These are phyloP conservation scores for Xylariaceae sp. DNA, from an alignment of 2,329 filamentous ascomycete species.

Conservation along the genomic window DNA sequence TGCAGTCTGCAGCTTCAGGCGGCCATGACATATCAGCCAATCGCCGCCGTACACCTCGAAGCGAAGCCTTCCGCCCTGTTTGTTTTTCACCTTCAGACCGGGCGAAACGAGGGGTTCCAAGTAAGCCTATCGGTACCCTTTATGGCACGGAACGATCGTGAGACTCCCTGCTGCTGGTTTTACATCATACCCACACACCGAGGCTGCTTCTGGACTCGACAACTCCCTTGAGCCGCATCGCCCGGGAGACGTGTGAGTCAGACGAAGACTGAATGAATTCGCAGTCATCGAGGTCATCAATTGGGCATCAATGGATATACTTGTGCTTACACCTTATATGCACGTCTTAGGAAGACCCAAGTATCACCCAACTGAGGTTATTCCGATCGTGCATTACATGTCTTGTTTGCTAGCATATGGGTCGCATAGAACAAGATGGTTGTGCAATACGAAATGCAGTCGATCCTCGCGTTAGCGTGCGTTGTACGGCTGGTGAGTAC, in stretches of 20 bases:
- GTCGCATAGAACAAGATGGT: constrained; percentile 5
- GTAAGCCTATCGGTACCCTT: constrained; percentile 8
- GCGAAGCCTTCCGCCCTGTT: constrained; percentile 21
- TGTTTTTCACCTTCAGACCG: constrained; percentile 23
- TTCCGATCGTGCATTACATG: constrained; percentile 1
- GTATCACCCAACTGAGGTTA: constrained; percentile 12
- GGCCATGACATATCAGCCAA: constrained; percentile 10
- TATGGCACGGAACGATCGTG: constrained; percentile 7
- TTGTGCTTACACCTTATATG: constrained; percentile 4
- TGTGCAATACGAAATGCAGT: constrained; percentile 4
- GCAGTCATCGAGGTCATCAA: not conserved
- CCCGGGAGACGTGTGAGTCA: constrained; percentile 13
- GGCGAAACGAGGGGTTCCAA: constrained; percentile 4
- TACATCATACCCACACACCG: constrained; percentile 13
- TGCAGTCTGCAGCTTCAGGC: constrained; percentile 12
- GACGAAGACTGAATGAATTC: constrained; percentile 13
- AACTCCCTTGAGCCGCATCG: constrained; percentile 15
- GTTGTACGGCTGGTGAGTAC: constrained; percentile 16
- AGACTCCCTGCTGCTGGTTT: not conserved
- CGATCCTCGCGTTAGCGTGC: constrained; percentile 17
- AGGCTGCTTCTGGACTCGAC: constrained; percentile 20
- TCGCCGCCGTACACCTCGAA: constrained; percentile 17
- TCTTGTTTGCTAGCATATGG: not conserved
- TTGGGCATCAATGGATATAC: constrained; percentile 9
- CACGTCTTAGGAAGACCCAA: constrained; percentile 7